Percentiles rank a stretch among this genome's conserved stretches.
Conservation (phyloP, 2,329 filamentous ascomycete genomes). For the Alternaria angustiovoidea region DNA sequence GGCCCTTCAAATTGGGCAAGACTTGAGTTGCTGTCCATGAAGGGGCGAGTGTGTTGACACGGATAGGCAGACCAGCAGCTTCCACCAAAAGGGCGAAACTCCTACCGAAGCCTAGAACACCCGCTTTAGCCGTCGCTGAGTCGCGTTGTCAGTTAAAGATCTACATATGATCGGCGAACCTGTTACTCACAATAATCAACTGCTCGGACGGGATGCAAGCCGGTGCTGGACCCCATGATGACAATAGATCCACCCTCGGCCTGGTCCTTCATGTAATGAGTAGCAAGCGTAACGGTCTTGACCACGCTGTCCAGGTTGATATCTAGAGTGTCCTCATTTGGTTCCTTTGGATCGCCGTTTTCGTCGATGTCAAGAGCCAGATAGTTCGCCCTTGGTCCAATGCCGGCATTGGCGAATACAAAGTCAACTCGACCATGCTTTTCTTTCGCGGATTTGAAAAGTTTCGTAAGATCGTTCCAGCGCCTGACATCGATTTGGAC, state of each 20-base stretch:
- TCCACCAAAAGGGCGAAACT: slow-evolving; percentile 54
- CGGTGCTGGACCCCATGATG: slow-evolving; percentile 61
- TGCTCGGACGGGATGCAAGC: slow-evolving; percentile 60
- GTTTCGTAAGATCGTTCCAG: slow-evolving; percentile 59
- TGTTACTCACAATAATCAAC: slow-evolving; percentile 59
- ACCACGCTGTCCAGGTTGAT: slow-evolving; percentile 61
- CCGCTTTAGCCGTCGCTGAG: slow-evolving; percentile 63
- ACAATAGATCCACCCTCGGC: slow-evolving; percentile 62
- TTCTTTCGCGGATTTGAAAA: slow-evolving; percentile 62
- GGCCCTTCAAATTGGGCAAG: slow-evolving; percentile 54
- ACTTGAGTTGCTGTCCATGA: slow-evolving; percentile 64
- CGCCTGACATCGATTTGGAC: slow-evolving; percentile 54
- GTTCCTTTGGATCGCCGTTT: slow-evolving; percentile 60
- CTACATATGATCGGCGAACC: background rate
- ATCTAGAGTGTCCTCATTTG: slow-evolving; percentile 55
- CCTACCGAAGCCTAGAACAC: slow-evolving; percentile 62
- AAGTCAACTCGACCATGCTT: slow-evolving; percentile 56
- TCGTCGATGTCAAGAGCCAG: slow-evolving; percentile 58
- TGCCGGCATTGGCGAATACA: slow-evolving; percentile 65
- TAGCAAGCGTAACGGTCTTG: slow-evolving; percentile 59
- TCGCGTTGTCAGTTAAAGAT: background rate
- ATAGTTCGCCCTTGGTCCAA: slow-evolving; percentile 59
- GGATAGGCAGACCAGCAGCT: slow-evolving; percentile 55
- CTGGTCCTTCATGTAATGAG: slow-evolving; percentile 61
- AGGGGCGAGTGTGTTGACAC: slow-evolving; percentile 65